Percentiles rank a stretch among this genome's conserved stretches.
These are phyloP conservation scores for Marchantia paleacea DNA, from an alignment of 225 moss, liverwort and hornwort species.

Conservation along the genomic window DNA sequence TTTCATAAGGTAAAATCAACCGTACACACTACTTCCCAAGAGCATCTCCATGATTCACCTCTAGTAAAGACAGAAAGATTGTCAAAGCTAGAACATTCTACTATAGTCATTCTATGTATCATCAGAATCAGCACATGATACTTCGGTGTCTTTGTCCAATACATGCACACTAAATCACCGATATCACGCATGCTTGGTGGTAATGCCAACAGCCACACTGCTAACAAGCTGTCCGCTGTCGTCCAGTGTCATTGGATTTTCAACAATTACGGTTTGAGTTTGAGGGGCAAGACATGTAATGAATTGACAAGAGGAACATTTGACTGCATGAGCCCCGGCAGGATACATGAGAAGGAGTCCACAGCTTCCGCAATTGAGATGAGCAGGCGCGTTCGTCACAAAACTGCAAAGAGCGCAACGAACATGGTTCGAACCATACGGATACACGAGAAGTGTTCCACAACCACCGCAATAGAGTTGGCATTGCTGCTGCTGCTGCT, in stretches of 20 bases:
- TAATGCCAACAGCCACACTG: slow-evolving; percentile 76
- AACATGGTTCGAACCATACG: slow-evolving; percentile 78
- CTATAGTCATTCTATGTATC: not conserved
- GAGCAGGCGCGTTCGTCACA: slow-evolving; percentile 76
- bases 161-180: not conserved
- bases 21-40: no score
- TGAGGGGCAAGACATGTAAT: slow-evolving; percentile 55
- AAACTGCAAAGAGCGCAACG: slow-evolving; percentile 86
- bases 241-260: slow-evolving; percentile 91
- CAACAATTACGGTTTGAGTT: slow-evolving; percentile 72
- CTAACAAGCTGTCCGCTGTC: slow-evolving; percentile 78
- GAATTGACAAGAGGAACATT: slow-evolving; percentile 76
- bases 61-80: no score
- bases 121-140: not conserved
- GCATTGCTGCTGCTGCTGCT: slow-evolving; percentile 43
- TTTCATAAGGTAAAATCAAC: no score
- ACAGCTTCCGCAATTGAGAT: slow-evolving; percentile 79
- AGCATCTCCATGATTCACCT: no score
- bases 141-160: not conserved
- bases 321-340: slow-evolving; percentile 80
- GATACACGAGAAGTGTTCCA: slow-evolving; percentile 75
- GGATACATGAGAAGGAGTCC: slow-evolving; percentile 86
- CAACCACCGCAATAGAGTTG: slow-evolving; percentile 89
- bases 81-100: slow-evolving; percentile 6
- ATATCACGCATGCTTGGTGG: slow-evolving; percentile 55